A percentile compares a stretch with the other conserved stretches of the same genome.
Conservation (phyloP, 2,329 filamentous ascomycete species). For the Cryphonectria radicalis region DNA sequence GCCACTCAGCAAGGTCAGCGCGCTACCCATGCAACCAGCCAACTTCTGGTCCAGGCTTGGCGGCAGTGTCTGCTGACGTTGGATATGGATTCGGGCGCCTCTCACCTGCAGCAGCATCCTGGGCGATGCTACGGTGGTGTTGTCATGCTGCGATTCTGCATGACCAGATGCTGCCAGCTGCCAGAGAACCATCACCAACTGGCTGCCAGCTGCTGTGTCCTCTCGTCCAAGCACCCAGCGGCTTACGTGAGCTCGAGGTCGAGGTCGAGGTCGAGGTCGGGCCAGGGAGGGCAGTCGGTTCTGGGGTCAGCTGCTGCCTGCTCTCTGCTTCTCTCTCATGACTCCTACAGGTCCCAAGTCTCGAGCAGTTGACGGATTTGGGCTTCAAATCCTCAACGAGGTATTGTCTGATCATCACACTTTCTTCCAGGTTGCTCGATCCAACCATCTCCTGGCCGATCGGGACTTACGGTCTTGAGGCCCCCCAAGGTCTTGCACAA, state of each 20-base stretch:
- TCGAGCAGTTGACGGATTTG: conserved; percentile 20
- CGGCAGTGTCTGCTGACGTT: conserved; percentile 10
- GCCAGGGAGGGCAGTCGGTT: background rate
- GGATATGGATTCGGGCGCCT: background rate
- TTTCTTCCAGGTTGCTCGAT: conserved; percentile 1
- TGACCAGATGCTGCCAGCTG: conserved; percentile 8
- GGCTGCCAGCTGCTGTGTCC: background rate
- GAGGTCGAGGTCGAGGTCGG: background rate
- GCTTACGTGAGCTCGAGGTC: conserved; percentile 14
- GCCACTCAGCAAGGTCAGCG: background rate
- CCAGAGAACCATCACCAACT: conserved; percentile 1
- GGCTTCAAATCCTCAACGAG: background rate
- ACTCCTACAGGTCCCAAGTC: background rate
- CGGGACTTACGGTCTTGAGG: background rate
- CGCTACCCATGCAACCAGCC: background rate
- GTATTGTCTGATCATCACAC: conserved; percentile 15
- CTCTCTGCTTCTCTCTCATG: conserved; percentile 18
- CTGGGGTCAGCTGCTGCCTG: conserved; percentile 26
- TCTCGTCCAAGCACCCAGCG: background rate
- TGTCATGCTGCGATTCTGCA: background rate
- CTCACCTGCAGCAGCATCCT: background rate
- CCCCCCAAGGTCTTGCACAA: background rate
- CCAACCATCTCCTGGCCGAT: conserved; percentile 15
- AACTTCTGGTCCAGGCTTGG: background rate
- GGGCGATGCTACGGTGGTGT: background rate